Conservation (phyloP, 345 rosid species). For the Eucalyptus cloeziana region DNA sequence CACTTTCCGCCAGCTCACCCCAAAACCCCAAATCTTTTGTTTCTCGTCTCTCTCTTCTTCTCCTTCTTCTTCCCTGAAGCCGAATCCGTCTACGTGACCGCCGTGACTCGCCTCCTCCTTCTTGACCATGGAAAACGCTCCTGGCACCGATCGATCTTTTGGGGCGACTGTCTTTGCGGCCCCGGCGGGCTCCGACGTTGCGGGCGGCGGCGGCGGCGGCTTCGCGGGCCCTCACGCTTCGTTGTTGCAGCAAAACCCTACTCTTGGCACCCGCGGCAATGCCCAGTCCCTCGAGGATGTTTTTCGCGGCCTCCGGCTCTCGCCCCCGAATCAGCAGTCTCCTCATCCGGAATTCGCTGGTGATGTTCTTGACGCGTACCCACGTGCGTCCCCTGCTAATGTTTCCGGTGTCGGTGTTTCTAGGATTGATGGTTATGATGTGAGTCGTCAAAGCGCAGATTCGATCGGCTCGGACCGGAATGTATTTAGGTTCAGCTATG, state of each 20-base stretch:
- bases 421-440: background rate
- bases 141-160: background rate
- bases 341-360: background rate
- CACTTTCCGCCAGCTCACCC: background rate
- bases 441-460: background rate
- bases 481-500: background rate
- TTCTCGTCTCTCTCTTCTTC: background rate
- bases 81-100: background rate
- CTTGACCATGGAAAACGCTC: background rate
- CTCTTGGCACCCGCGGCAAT: background rate
- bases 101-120: background rate
- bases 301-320: background rate
- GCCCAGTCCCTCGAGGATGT: background rate
- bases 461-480: background rate
- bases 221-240: background rate
- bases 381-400: background rate
- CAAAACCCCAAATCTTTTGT: background rate
- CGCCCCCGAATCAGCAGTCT: background rate
- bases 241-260: background rate
- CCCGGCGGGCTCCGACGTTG: background rate
- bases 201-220: background rate
- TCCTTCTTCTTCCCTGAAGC: background rate
- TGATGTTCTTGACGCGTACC: background rate
- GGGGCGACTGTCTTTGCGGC: background rate
- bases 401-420: background rate